phyloP scores from a whole-genome alignment of 805 yeast genomes.

The Teunomyces barrocoloradensis region DNA sequence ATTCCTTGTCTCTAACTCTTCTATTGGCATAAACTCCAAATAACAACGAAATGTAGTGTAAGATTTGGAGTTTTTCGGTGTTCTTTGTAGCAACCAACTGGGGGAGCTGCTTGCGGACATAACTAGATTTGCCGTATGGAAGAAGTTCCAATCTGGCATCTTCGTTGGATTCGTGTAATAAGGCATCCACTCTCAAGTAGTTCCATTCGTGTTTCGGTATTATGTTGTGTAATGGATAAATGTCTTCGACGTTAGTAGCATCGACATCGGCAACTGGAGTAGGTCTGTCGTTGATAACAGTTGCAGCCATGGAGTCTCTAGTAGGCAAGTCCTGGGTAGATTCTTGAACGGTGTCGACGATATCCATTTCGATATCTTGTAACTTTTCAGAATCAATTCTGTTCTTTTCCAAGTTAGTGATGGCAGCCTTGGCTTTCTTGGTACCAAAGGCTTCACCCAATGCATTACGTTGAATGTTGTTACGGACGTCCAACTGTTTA shows the following conservation, averaged over 20 bases:
- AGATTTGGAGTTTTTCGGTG: constrained; percentile 58
- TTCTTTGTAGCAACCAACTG: constrained; percentile 40
- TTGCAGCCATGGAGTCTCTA: constrained; percentile 56
- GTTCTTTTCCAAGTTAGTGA: constrained; percentile 76
- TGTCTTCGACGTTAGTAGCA: constrained; percentile 80
- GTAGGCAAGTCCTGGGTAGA: constrained; percentile 75
- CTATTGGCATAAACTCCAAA: constrained; percentile 78
- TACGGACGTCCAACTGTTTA: constrained; percentile 50
- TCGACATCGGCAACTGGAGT: constrained; percentile 74
- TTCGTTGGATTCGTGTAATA: constrained; percentile 50
- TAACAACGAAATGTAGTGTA: constrained; percentile 78
- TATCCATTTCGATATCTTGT: constrained; percentile 71
- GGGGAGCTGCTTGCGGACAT: constrained; percentile 48
- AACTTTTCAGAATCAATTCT: constrained; percentile 82
- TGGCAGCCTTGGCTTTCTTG: constrained; percentile 90
- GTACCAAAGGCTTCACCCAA: constrained; percentile 98
- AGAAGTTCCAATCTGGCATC: constrained; percentile 54
- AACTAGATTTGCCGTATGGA: constrained; percentile 61
- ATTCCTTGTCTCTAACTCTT: constrained; percentile 57
- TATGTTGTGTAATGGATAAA: constrained; percentile 71
- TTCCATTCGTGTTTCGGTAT: constrained; percentile 66
- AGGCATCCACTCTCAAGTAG: constrained; percentile 60
- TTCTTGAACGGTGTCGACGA: constrained; percentile 72
- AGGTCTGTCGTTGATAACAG: constrained; percentile 68
- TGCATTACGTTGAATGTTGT: constrained; percentile 67